Evolutionary conservation across 1,139 yeast genomes (phyloP).

Genomic region (Geotrichum fermentans): DNA sequence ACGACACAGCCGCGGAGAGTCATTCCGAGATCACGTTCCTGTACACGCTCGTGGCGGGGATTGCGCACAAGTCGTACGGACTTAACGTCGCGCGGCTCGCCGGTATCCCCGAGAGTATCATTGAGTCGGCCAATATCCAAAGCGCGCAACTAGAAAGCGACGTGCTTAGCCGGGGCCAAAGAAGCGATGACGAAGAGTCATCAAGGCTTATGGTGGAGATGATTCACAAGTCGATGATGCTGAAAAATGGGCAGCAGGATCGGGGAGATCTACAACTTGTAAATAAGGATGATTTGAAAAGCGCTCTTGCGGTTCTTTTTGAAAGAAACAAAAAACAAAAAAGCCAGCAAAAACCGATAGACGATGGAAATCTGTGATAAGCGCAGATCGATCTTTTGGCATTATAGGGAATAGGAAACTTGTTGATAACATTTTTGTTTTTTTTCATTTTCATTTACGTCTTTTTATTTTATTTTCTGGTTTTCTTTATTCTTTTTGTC

Average conservation of each 20-base stretch:
- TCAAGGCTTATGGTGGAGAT: neutral
- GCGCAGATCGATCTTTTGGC: no score
- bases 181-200: neutral
- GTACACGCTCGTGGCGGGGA: constrained; percentile 35
- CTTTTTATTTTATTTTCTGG: no score
- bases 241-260: neutral
- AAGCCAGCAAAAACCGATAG: no score
- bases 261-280: neutral
- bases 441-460: no score
- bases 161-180: neutral
- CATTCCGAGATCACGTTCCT: constrained; percentile 28
- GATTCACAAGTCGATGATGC: neutral
- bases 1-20: constrained; percentile 23
- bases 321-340: neutral
- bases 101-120: constrained; percentile 31
- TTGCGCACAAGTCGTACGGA: constrained; percentile 37
- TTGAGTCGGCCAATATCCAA: constrained; percentile 29
- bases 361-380: no score
- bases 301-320: neutral
- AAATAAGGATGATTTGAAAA: neutral
- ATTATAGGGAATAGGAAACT: no score
- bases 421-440: no score
- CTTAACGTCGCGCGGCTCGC: constrained; percentile 40
- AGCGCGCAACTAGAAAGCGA: constrained; percentile 25
- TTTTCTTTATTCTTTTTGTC: no score